Percentiles rank a stretch among this genome's conserved stretches.
phyloP scores from a whole-genome alignment of 116 monocot genomes.

The Thalassia testudinum region DNA sequence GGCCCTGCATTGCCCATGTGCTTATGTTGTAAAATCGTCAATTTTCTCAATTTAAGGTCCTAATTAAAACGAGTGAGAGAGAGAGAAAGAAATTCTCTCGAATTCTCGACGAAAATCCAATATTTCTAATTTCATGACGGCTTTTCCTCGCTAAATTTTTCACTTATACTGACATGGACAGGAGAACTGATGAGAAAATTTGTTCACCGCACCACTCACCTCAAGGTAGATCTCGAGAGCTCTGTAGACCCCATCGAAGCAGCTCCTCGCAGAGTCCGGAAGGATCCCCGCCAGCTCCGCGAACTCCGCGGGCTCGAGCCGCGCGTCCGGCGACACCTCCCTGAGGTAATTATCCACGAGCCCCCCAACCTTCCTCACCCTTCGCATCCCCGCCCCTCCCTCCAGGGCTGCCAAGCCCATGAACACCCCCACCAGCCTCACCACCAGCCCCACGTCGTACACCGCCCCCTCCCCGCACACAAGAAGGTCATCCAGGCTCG shows the following conservation, averaged over 20 bases:
- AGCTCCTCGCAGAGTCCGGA: conserved; percentile 64
- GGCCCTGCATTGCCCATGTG: no score
- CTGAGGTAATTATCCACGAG: conserved; percentile 64
- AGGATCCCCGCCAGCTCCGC: conserved; percentile 54
- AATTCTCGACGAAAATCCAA: no score
- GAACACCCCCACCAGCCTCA: conserved; percentile 56
- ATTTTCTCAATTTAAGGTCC: no score
- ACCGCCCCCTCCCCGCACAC: conserved; percentile 45
- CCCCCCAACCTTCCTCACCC: conserved; percentile 70
- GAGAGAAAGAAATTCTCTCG: no score
- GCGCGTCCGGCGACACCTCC: conserved; percentile 70
- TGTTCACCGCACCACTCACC: conserved; percentile 13
- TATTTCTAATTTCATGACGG: no score
- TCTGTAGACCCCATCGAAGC: conserved; percentile 73
- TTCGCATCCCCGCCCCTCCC: conserved; percentile 22
- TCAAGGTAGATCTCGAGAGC: conserved; percentile 77
- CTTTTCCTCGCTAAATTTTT: no score
- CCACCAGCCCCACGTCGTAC: conserved; percentile 72
- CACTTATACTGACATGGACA: not conserved
- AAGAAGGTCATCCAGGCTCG: conserved; percentile 61
- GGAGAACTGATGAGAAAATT: not conserved
- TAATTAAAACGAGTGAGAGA: no score
- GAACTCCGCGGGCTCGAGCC: conserved; percentile 54
- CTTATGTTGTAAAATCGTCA: no score
- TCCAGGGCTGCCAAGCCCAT: conserved; percentile 16